Base-by-base conservation (phyloP, 371 early-diverging fungal species). In the Mucor plumbeus region DNA sequence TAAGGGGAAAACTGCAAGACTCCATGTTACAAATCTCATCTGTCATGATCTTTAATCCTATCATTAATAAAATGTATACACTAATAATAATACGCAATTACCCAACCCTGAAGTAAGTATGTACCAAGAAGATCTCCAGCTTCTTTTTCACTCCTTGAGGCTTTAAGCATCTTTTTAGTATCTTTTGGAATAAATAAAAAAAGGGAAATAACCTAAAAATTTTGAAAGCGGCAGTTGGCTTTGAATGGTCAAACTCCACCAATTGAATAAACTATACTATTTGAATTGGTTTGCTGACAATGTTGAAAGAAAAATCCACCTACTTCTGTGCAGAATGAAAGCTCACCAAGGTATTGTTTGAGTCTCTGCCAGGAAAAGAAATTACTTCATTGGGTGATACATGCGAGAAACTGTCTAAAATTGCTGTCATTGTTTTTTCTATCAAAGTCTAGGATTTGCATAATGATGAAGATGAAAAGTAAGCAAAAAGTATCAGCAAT, bases 91-190 rank as follows among this genome's bases (percentile, higher is more conserved):
- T 0, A 34, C 10, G 7, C 7, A 4, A 21, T 63, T 83, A 83
- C 84, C 84, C 84, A 84, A 13, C 84, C 84, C 67, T 84, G 80
- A 5, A 84, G 69, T 41, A 84, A 47, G 55, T 69, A 81, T 0
- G 80, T 77, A 53, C 79, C 66, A 43, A 82, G 58, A 10, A 77
- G 73, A 26, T 59, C 38, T 7, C 59, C 66, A 10, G 73, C 73
- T 63, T 71, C 71, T 43, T 71, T 55, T 55, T 63, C 38, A 35
- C 44, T 66, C 67, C 71, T 71, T 19, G 39, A 44, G 14, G 64
- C 56, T 44, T 53, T 47, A 38, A 58, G 35, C 68, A 68, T 68
- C 26, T 41, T 34, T 8, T 19, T 53, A 31, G 21, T 3, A 10
- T 21, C 1, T 11, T 21, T 50, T 9, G 50, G 13, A 10, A 26